A percentile compares a stretch with the other conserved stretches of the same genome.
Conservation (phyloP, 108 stramenopile genomes). For the Cyclotella sp. region DNA sequence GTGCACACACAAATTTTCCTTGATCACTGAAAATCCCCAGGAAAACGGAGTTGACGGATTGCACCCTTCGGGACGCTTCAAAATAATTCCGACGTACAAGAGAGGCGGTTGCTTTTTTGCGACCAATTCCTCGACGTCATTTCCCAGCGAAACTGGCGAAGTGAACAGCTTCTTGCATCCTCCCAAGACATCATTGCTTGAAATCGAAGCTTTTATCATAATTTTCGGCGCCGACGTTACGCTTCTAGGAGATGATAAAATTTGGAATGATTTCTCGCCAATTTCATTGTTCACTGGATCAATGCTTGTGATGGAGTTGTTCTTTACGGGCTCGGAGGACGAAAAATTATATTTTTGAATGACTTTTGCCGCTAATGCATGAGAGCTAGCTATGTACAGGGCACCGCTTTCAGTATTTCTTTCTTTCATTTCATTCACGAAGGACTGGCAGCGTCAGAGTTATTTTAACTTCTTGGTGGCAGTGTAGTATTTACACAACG, state of each 20-base stretch:
- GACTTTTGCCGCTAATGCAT: too few relatives aligned
- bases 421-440: too few relatives aligned
- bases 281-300: too few relatives aligned
- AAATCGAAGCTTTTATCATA: background rate
- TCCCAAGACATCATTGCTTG: background rate
- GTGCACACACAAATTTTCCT: slow-evolving; percentile 31
- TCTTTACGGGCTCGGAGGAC: too few relatives aligned
- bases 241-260: slow-evolving; percentile 16
- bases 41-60: slow-evolving; percentile 16
- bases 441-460: too few relatives aligned
- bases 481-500: too few relatives aligned
- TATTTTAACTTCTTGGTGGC: too few relatives aligned
- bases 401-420: too few relatives aligned
- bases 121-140: background rate
- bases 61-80: slow-evolving; percentile 14
- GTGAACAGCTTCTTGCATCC: background rate
- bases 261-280: background rate
- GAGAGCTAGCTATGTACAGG: too few relatives aligned
- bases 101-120: slow-evolving; percentile 1
- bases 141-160: background rate
- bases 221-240: slow-evolving; percentile 13
- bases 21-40: slow-evolving; percentile 39
- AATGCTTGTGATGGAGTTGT: too few relatives aligned
- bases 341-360: too few relatives aligned
- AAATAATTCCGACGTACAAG: slow-evolving; percentile 27